Conservation (phyloP, 306 rosid genomes). For the Astragalus glycyphyllos region DNA sequence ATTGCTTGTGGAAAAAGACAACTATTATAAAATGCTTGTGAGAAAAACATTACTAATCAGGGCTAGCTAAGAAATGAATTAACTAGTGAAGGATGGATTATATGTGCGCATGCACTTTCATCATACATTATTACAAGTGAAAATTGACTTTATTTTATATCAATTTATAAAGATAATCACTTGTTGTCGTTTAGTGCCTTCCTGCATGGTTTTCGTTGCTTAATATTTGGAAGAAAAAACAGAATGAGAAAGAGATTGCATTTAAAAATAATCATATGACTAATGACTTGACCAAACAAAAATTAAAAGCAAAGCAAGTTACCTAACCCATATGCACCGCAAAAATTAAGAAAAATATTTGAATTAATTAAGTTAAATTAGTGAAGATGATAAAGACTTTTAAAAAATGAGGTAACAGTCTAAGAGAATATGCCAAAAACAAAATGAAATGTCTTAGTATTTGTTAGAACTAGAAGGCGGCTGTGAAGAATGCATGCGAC, state of each 20-base stretch:
- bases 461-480: not conserved
- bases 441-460: not conserved
- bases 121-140: not conserved
- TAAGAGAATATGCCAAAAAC: not conserved
- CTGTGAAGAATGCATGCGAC: not conserved
- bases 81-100: not conserved
- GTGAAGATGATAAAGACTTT: constrained; percentile 4
- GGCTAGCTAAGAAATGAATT: not conserved
- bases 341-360: not conserved
- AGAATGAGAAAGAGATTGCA: not conserved
- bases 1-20: not conserved
- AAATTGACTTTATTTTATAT: constrained; percentile 5
- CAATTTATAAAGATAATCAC: not conserved
- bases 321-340: constrained; percentile 13
- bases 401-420: constrained; percentile 11
- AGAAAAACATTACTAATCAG: not conserved
- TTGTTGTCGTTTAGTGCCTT: not conserved
- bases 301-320: not conserved
- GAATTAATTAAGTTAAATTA: not conserved
- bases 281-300: constrained; percentile 34
- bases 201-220: constrained; percentile 7
- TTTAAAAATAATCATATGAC: not conserved
- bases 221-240: not conserved
- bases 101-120: not conserved
- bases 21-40: not conserved